Evolutionary conservation across 2,329 filamentous ascomycete genomes (phyloP).

Genomic region (Metarhizium robertsii): DNA sequence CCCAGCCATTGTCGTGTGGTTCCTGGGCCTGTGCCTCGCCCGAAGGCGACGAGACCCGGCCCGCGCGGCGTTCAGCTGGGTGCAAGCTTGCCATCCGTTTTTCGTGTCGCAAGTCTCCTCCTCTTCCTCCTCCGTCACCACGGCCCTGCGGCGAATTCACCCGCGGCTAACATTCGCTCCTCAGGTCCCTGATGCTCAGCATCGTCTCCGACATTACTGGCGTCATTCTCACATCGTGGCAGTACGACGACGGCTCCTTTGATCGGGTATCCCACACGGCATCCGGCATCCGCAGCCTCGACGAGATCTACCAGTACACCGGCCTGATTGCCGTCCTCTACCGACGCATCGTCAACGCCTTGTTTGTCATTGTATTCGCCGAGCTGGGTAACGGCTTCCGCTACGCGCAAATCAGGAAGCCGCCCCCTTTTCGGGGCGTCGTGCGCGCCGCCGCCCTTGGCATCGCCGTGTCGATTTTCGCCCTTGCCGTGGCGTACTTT

Average conservation of each 20-base stretch:
- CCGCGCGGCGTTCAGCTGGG: background rate
- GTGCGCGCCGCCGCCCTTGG: background rate
- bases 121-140: background rate
- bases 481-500: background rate
- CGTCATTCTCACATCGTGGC: background rate
- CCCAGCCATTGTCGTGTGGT: background rate
- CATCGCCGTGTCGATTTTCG: background rate
- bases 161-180: background rate
- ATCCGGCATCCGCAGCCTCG: background rate
- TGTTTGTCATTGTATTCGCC: background rate
- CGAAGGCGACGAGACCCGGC: background rate
- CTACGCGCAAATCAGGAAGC: background rate
- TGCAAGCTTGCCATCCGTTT: background rate
- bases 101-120: background rate
- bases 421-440: background rate
- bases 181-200: background rate
- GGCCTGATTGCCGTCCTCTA: background rate
- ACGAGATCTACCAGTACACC: background rate
- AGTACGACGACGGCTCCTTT: background rate
- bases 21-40: background rate
- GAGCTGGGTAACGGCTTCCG: background rate
- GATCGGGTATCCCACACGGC: background rate
- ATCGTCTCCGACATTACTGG: background rate
- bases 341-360: background rate
- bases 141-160: background rate